Evolutionary conservation across 2,329 filamentous ascomycete genomes (phyloP).

Genomic region (Diplodia scrobiculata): DNA sequence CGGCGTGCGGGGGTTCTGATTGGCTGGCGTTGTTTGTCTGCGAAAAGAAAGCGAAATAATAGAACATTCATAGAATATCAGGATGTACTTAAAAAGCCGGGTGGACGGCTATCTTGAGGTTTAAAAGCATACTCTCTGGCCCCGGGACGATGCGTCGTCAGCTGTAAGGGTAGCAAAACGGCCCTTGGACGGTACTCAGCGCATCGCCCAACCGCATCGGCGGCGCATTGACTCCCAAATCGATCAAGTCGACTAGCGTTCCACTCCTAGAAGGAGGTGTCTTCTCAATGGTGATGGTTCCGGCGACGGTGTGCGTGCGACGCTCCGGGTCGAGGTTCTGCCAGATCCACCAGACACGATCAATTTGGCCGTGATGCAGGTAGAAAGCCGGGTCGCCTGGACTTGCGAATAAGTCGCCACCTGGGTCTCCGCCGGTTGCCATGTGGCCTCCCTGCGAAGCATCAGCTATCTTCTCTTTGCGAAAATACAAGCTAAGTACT

Average conservation of each 20-base stretch:
- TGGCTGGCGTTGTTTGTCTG: background rate
- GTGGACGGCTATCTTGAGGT: background rate
- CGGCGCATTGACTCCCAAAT: conserved; percentile 45
- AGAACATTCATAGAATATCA: background rate
- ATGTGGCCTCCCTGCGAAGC: conserved; percentile 41
- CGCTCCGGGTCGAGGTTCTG: conserved; percentile 49
- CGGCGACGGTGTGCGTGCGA: conserved; percentile 46
- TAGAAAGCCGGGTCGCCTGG: conserved; percentile 52
- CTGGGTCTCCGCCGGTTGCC: conserved; percentile 51
- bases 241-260: conserved; percentile 48
- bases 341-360: conserved; percentile 56
- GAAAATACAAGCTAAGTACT: background rate
- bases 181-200: conserved; percentile 49
- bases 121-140: background rate
- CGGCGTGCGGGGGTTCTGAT: background rate
- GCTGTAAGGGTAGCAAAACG: conserved; percentile 52
- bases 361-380: conserved; percentile 54
- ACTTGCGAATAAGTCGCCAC: conserved; percentile 51
- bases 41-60: background rate
- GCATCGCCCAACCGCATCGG: conserved; percentile 40
- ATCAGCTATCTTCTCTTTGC: background rate
- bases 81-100: background rate
- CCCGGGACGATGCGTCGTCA: background rate
- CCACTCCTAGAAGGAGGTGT: conserved; percentile 46
- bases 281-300: conserved; percentile 52